phyloP scores from a whole-genome alignment of 768 basidiomycete species.

The Collybia mongolica region DNA sequence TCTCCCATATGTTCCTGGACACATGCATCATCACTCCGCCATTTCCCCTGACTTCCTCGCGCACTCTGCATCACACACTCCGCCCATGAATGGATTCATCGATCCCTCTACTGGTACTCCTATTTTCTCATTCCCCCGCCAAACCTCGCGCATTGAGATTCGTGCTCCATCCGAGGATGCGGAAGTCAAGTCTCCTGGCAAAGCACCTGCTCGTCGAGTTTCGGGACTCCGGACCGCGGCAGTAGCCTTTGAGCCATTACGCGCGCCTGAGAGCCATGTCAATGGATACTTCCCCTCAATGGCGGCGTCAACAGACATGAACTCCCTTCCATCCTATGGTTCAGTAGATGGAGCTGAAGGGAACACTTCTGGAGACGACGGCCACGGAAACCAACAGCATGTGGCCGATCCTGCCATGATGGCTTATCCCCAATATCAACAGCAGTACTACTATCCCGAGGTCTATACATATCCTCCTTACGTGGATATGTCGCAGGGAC shows the following conservation, averaged over 20 bases:
- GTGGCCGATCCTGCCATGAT: constrained; percentile 36
- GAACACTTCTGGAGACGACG: constrained; percentile 10
- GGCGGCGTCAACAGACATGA: constrained; percentile 7
- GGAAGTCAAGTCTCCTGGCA: constrained; percentile 22
- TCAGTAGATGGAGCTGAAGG: constrained; percentile 32
- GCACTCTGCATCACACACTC: constrained; percentile 52
- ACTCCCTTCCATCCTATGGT: constrained; percentile 21
- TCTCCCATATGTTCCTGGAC: constrained; percentile 55
- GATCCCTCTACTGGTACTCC: constrained; percentile 66
- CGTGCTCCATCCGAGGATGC: constrained; percentile 48
- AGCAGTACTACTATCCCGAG: constrained; percentile 72
- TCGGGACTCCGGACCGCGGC: constrained; percentile 51
- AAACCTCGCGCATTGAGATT: constrained; percentile 72
- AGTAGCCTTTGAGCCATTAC: constrained; percentile 48
- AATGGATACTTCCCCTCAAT: constrained; percentile 16
- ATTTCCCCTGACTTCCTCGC: constrained; percentile 65
- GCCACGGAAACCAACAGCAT: constrained; percentile 7
- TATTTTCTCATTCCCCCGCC: constrained; percentile 74
- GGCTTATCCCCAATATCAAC: constrained; percentile 58
- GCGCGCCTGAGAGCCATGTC: constrained; percentile 16
- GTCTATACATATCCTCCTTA: constrained; percentile 66
- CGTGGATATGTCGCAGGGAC: constrained; percentile 67
- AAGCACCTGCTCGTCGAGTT: constrained; percentile 27
- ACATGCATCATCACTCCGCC: constrained; percentile 59
- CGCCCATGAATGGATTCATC: constrained; percentile 60